A percentile compares a stretch with the other conserved stretches of the same genome.
Conservation (phyloP, 208 protist genomes). For the Zelonia costaricensis region DNA sequence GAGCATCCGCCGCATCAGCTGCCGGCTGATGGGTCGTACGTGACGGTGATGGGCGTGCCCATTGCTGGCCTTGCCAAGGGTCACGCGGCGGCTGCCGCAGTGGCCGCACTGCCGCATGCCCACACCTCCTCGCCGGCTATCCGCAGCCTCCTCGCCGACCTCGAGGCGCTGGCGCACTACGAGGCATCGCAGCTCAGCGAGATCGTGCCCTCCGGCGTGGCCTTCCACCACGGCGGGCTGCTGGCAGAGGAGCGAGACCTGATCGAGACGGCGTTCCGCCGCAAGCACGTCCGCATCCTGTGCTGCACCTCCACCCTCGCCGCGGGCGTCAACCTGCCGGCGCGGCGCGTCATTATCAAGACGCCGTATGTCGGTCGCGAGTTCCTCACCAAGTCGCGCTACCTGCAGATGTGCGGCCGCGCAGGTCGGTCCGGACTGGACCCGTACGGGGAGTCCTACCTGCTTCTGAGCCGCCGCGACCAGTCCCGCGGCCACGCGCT, state of each 20-base stretch:
- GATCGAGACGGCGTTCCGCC: constrained; percentile 82
- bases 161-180: constrained; percentile 37
- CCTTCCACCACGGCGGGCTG: constrained; percentile 90
- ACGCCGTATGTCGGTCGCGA: constrained; percentile 70
- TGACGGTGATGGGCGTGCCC: constrained; percentile 7
- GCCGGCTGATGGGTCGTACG: neutral
- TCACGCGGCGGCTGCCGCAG: neutral
- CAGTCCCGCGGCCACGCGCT: constrained; percentile 39
- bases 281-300: constrained; percentile 69
- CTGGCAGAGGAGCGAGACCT: constrained; percentile 78
- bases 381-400: constrained; percentile 70
- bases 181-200: constrained; percentile 45
- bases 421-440: constrained; percentile 82
- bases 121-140: constrained; percentile 20
- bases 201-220: constrained; percentile 75
- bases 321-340: constrained; percentile 93
- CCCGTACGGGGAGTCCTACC: constrained; percentile 81
- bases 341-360: constrained; percentile 87
- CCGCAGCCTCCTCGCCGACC: constrained; percentile 41
- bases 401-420: constrained; percentile 87
- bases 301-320: constrained; percentile 94
- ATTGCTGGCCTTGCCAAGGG: neutral
- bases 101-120: constrained; percentile 24
- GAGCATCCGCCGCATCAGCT: neutral
- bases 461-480: constrained; percentile 64